Evolutionary conservation across 192 early-diverging fungal genomes (phyloP).

Genomic region (Rhizoclosmatium globosum): DNA sequence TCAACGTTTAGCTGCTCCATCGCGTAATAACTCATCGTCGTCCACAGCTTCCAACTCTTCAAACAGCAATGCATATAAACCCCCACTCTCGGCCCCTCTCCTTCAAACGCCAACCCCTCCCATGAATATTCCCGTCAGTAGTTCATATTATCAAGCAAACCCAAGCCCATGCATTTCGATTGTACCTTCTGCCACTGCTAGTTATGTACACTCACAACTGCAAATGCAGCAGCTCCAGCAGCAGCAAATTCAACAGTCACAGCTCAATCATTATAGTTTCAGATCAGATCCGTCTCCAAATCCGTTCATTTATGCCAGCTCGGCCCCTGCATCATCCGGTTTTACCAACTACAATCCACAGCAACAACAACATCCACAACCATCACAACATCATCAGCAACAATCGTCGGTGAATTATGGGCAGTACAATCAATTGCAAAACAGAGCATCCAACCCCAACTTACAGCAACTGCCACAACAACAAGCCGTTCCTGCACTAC

Average conservation of each 20-base stretch:
- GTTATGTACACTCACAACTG: not conserved
- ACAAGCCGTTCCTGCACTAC: not conserved
- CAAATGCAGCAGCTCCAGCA: conserved; percentile 6
- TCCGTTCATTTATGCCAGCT: conserved; percentile 25
- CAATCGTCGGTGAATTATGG: not conserved
- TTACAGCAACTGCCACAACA: conserved; percentile 10
- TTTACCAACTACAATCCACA: not conserved
- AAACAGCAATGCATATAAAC: not conserved
- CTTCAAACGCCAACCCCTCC: not conserved
- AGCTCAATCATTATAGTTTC: not conserved
- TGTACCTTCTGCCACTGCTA: not conserved
- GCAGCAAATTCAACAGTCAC: conserved; percentile 1
- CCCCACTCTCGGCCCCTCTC: conserved; percentile 13
- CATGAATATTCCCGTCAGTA: not conserved
- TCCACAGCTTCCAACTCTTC: not conserved
- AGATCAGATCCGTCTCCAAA: not conserved
- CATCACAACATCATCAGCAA: not conserved
- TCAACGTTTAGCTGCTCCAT: not conserved
- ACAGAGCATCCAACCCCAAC: not conserved
- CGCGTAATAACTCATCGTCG: not conserved
- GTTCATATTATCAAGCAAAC: not conserved
- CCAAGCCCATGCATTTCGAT: not conserved
- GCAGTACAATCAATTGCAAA: not conserved
- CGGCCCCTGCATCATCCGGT: conserved; percentile 28
- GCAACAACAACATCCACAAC: conserved; percentile 11